These are phyloP conservation scores for Pseudogymnoascus sp. DNA, from an alignment of 2,329 filamentous ascomycete genomes.

Conservation along the genomic window DNA sequence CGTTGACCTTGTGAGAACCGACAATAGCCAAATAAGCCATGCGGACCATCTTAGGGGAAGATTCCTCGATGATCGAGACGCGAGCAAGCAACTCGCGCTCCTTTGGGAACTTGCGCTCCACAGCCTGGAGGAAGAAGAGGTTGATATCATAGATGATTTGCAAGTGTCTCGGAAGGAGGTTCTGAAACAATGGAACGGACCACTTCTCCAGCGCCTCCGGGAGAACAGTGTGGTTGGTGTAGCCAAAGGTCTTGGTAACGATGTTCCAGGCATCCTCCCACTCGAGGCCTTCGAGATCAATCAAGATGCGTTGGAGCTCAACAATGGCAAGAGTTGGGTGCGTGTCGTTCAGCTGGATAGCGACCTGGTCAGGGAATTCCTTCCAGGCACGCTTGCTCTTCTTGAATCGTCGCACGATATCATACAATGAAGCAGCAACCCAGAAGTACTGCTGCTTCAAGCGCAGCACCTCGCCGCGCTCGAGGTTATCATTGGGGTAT, in stretches of 20 bases:
- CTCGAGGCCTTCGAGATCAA: slow-evolving; percentile 82
- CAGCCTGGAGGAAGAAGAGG: slow-evolving; percentile 80
- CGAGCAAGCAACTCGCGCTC: slow-evolving; percentile 77
- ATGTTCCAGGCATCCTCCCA: slow-evolving; percentile 92
- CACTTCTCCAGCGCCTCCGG: slow-evolving; percentile 97
- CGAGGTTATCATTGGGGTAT: slow-evolving; percentile 96
- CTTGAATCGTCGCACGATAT: slow-evolving; percentile 97
- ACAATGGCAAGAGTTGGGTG: slow-evolving; percentile 95
- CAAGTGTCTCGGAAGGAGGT: slow-evolving; percentile 86
- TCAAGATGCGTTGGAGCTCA: slow-evolving; percentile 85
- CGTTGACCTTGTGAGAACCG: slow-evolving; percentile 98
- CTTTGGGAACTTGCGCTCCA: slow-evolving; percentile 85
- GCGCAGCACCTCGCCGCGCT: slow-evolving; percentile 91
- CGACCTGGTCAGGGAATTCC: slow-evolving; percentile 89
- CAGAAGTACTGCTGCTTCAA: slow-evolving; percentile 99
- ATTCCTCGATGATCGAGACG: slow-evolving; percentile 98
- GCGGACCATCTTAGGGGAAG: slow-evolving; percentile 92
- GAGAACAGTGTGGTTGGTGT: slow-evolving; percentile 97
- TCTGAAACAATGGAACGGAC: slow-evolving; percentile 87
- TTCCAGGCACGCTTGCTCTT: slow-evolving; percentile 88
- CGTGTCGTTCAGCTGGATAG: slow-evolving; percentile 96
- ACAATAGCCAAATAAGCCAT: slow-evolving; percentile 96
- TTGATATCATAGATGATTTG: slow-evolving; percentile 99
- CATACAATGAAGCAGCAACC: slow-evolving; percentile 92
- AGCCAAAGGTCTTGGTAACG: slow-evolving; percentile 74